phyloP scores from a whole-genome alignment of 306 rosid genomes.

The Malus fusca region DNA sequence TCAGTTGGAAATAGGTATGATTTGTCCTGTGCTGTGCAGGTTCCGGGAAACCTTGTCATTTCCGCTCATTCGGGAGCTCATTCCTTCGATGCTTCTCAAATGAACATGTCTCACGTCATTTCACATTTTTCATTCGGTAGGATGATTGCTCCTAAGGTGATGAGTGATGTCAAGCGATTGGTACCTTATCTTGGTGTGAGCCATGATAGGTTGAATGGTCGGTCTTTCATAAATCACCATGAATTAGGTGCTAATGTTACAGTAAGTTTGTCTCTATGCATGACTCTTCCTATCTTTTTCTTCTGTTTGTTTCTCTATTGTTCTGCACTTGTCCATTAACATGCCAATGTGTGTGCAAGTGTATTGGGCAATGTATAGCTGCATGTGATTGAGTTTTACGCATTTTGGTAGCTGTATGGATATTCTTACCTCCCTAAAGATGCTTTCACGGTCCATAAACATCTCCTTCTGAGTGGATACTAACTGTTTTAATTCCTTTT shows the following conservation, averaged over 20 bases:
- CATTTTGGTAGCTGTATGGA: not conserved
- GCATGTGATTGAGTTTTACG: not conserved
- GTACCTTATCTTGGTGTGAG: conserved; percentile 73
- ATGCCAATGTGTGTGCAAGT: not conserved
- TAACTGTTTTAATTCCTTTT: not conserved
- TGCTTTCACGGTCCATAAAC: not conserved
- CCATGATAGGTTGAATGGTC: conserved; percentile 83
- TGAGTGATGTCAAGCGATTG: conserved; percentile 64
- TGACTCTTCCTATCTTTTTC: not conserved
- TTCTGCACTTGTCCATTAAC: not conserved
- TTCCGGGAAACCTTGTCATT: conserved; percentile 79
- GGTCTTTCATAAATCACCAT: conserved; percentile 62
- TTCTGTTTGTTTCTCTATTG: conserved; percentile 9
- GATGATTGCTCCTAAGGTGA: conserved; percentile 48
- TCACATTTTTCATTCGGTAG: conserved; percentile 75
- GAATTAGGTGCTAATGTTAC: conserved; percentile 73
- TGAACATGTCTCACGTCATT: conserved; percentile 94
- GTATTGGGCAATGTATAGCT: not conserved
- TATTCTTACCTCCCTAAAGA: not conserved
- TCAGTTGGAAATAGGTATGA: not conserved
- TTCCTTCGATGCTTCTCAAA: conserved; percentile 87
- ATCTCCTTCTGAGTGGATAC: not conserved
- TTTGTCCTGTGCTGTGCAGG: conserved; percentile 42
- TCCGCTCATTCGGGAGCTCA: conserved; percentile 87
- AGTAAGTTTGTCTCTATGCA: conserved; percentile 48